Conservation (phyloP, 139 green algal genomes). For the Chlamydomonas sp. region DNA sequence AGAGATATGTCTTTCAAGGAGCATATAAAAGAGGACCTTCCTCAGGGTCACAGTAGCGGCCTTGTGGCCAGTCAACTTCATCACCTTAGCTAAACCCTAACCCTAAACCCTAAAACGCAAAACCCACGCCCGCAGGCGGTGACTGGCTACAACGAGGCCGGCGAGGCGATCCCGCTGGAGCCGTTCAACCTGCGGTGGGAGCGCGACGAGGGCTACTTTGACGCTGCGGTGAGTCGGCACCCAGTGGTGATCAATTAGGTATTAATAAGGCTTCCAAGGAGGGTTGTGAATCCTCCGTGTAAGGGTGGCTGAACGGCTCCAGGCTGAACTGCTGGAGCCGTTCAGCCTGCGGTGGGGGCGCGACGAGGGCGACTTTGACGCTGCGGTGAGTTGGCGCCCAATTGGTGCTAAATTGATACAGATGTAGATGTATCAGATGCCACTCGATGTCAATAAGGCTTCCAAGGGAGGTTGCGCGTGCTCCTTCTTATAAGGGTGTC, state of each 20-base stretch:
- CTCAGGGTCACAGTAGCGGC: background rate
- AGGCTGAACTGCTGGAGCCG: too few relatives aligned
- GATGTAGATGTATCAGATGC: too few relatives aligned
- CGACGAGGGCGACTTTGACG: constrained; percentile 16
- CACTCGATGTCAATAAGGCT: too few relatives aligned
- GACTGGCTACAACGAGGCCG: background rate
- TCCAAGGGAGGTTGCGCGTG: too few relatives aligned
- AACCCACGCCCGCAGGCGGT: background rate
- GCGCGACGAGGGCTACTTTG: constrained; percentile 16
- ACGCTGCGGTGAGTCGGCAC: too few relatives aligned
- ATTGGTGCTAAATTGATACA: too few relatives aligned
- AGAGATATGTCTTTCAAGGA: background rate
- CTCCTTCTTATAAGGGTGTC: too few relatives aligned
- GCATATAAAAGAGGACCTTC: background rate
- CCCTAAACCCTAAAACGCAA: background rate
- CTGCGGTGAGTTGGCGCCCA: background rate
- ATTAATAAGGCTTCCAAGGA: too few relatives aligned
- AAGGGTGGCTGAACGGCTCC: too few relatives aligned
- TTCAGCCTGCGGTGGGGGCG: constrained; percentile 9
- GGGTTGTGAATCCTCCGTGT: too few relatives aligned
- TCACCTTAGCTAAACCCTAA: background rate
- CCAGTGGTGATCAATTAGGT: too few relatives aligned
- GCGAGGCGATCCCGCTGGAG: constrained; percentile 4
- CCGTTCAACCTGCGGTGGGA: constrained; percentile 13
- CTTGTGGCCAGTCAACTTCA: background rate